Conservation (phyloP, 768 basidiomycete genomes). For the Boletus rubropictus region DNA sequence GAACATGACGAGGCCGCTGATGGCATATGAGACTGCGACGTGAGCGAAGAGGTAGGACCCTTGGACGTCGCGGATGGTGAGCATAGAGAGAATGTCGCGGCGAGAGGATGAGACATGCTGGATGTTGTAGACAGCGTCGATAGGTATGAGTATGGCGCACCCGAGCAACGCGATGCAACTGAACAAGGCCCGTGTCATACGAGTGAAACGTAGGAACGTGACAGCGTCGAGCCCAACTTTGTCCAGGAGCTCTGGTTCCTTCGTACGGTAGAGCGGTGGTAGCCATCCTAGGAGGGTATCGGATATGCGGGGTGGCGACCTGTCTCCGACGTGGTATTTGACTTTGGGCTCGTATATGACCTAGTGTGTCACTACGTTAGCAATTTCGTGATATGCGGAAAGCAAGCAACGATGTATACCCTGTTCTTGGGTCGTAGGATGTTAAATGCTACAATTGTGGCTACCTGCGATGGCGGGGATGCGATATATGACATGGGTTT, state of each 20-base stretch:
- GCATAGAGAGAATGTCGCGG: slow-evolving; percentile 65
- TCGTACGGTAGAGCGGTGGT: slow-evolving; percentile 73
- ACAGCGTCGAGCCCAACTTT: slow-evolving; percentile 92
- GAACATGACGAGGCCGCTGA: slow-evolving; percentile 68
- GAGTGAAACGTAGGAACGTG: slow-evolving; percentile 84
- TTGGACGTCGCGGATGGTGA: slow-evolving; percentile 80
- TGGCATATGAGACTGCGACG: slow-evolving; percentile 74
- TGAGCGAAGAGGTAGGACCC: slow-evolving; percentile 77
- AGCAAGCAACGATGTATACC: slow-evolving; percentile 34
- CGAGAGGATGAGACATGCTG: slow-evolving; percentile 45
- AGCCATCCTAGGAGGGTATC: slow-evolving; percentile 88
- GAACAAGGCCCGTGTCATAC: slow-evolving; percentile 77
- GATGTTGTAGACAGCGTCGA: slow-evolving; percentile 83
- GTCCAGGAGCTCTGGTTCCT: slow-evolving; percentile 84
- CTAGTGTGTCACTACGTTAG: slow-evolving; percentile 32
- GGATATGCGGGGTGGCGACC: slow-evolving; percentile 74
- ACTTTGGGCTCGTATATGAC: slow-evolving; percentile 91
- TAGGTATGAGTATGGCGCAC: slow-evolving; percentile 74
- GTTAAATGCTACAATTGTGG: slow-evolving; percentile 74
- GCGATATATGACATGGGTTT: slow-evolving; percentile 6
- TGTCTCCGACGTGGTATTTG: slow-evolving; percentile 79
- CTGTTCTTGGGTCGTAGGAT: slow-evolving; percentile 85
- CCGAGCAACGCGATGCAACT: slow-evolving; percentile 53
- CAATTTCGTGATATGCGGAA: background rate
- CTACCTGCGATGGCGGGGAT: slow-evolving; percentile 37